These are phyloP conservation scores for Pythium phragmitis DNA, from an alignment of 352 stramenopile genomes.

Conservation along the genomic window DNA sequence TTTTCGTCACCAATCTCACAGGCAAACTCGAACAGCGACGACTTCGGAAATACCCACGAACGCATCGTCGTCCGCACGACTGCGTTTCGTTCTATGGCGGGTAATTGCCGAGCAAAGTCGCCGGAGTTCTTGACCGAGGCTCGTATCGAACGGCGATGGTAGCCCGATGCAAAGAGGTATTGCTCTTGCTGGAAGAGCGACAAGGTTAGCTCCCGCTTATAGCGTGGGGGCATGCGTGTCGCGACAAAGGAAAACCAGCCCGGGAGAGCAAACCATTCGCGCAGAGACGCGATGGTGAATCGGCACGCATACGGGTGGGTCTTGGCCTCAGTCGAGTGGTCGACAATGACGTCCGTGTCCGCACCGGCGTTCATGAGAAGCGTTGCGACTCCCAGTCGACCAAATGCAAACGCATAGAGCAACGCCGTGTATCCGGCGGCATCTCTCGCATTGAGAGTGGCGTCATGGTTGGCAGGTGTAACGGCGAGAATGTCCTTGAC, in stretches of 20 bases:
- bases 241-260: slow-evolving; percentile 53
- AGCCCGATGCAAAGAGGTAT: slow-evolving; percentile 42
- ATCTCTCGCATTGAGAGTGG: slow-evolving; percentile 37
- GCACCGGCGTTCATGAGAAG: slow-evolving; percentile 36
- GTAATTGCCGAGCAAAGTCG: slow-evolving; percentile 2
- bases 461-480: neutral
- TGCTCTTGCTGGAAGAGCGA: slow-evolving; percentile 34
- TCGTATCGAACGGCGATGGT: slow-evolving; percentile 33
- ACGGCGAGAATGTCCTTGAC: slow-evolving; percentile 23
- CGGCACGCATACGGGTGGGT: slow-evolving; percentile 47
- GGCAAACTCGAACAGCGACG: slow-evolving; percentile 30
- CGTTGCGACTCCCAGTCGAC: slow-evolving; percentile 33
- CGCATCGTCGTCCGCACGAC: slow-evolving; percentile 21
- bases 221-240: slow-evolving; percentile 19
- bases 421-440: slow-evolving; percentile 45
- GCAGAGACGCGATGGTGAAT: slow-evolving; percentile 47
- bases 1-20: slow-evolving; percentile 27
- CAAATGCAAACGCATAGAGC: slow-evolving; percentile 59
- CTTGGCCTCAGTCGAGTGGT: slow-evolving; percentile 43
- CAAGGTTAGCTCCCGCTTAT: slow-evolving; percentile 35
- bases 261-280: slow-evolving; percentile 56
- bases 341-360: slow-evolving; percentile 32
- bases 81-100: neutral
- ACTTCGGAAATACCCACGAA: slow-evolving; percentile 27
- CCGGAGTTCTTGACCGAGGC: neutral